Evolutionary conservation across 305 asterid genomes (phyloP), one percentile per base, ranked within the genome.

Genomic region (Solanum hybrid): DNA sequence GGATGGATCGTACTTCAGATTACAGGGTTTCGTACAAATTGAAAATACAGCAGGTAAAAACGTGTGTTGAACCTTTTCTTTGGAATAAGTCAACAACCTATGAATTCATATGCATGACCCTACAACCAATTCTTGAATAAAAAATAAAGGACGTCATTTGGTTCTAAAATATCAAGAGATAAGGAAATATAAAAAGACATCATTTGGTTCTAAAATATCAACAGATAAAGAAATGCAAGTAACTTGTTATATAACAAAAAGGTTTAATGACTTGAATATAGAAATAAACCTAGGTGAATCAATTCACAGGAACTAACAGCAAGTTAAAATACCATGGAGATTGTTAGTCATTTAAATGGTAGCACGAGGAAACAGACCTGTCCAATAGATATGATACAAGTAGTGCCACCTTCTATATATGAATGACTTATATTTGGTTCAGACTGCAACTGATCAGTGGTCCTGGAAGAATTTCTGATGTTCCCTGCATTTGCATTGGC

Each of bases 351-450:
- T 41, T 22, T 26, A 85, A 45, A 27, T 22, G 27, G n/a, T 85
- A 70, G 26, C 11, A 27, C 36, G 22, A 86, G 36, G 90, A 39
- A 88, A 91, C 84, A 86, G 78, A 96, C 98, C 97, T 96, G 94
- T 90, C 77, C 84, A 89, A 89, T 88, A 82, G 65, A 27, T 37
- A 79, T 90, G 84, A 88, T 77, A 88, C 92, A 86, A 90, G 92
- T 31, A 32, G 33, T n/a, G 20, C 9, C 89, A 65, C 70, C 89
- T 32, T 37, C 27, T 27, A 70, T 45, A 10, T 61, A 85, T 36
- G 68, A 85, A 51, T 61, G 26, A 15, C 39, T 41, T 37, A 33
- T 10, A 51, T 70, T 84, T 84, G 88, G 26, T 86, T 57, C 51
- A 61, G 89, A 86, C 22, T 31, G 89, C 27, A 86, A 27, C 36